Evolutionary conservation across 176 grass and related monocot genomes (phyloP).

Genomic region (Sorghum bicolor): Sorghum_bicolor_NCBIv3 NC_012872.2:59329501-59330000

Average conservation of each 20-base stretch:
- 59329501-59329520: constrained; percentile 79
- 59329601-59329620: constrained; percentile 55
- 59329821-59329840: not conserved
- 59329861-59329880: not conserved
- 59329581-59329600: constrained; percentile 74
- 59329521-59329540: constrained; percentile 61
- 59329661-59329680: constrained; percentile 80
- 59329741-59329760: constrained; percentile 65
- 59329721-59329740: constrained; percentile 77
- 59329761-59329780: constrained; percentile 91
- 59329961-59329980: too few species aligned
- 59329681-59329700: constrained; percentile 89
- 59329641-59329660: constrained; percentile 70
- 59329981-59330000: too few species aligned
- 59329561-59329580: constrained; percentile 60
- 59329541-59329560: constrained; percentile 54
- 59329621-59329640: constrained; percentile 71
- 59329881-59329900: not conserved
- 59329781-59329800: constrained; percentile 32
- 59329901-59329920: not conserved
- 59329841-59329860: not conserved
- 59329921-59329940: too few species aligned
- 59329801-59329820: too few species aligned
- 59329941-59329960: too few species aligned
- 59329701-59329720: constrained; percentile 85